Evolutionary conservation across 805 yeast genomes (phyloP), one percentile per base, ranked within the genome.

Genomic region (Teunomyces stri): DNA sequence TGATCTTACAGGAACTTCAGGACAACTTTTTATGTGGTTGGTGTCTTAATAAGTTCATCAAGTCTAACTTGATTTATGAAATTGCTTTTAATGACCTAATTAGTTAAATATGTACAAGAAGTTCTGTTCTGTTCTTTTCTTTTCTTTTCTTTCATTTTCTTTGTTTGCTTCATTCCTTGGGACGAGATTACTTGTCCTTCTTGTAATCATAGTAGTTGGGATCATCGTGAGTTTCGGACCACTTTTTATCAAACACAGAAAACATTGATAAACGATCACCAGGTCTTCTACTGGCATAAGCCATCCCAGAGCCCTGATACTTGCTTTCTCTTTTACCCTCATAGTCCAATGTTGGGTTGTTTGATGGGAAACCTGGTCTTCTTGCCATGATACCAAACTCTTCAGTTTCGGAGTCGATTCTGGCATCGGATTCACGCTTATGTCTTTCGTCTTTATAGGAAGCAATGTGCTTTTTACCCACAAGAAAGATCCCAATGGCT

Each of bases 251-350:
- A 40, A 66, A 60, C 12, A 65, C 43, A 25, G 58, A 48, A 46
- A 55, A 64, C 58, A 72, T 58, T 13, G 70, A 61, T 37, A 72
- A 62, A 40, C 72, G 57, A 56, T 83, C 90, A 51, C 87, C 88
- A 12, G 75, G 66, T 47, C 69, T 77, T 56, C 87, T 72, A n/a
- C 81, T 69, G 33, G 68, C 62, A 47, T 82, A 83, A 42, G 87
- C 78, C 46, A 69, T 69, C 0, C 89, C 88, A 0, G 85, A 74
- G 4, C 90, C 92, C 54, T 84, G 87, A 58, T 76, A 87, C 56
- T 78, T 81, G 45, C 85, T 79, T 51, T 81, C 81, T 51, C 90
- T 68, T 38, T 65, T 57, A 18, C 65, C 68, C 1, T 67, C 69
- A 12, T 66, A 61, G 39, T 62, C 66, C 9, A 65, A 59, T 10